A percentile compares a stretch with the other conserved stretches of the same genome.
These are phyloP conservation scores for Voacanga thouarsii DNA, from an alignment of 257 asterid genomes.

Conservation along the genomic window DNA sequence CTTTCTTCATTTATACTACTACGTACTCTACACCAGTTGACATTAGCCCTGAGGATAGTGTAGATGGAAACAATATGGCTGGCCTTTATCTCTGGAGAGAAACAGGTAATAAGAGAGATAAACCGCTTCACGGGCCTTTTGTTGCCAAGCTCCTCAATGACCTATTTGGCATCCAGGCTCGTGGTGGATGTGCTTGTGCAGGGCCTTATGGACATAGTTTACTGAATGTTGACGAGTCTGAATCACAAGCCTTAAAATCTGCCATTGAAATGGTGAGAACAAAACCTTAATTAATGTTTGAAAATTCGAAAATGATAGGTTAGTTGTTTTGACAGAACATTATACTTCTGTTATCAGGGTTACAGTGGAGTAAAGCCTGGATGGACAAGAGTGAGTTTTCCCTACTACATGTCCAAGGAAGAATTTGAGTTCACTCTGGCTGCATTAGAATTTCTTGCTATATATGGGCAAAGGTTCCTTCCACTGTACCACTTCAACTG, in stretches of 20 bases:
- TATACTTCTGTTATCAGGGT: constrained; percentile 34
- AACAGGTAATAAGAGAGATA: constrained; percentile 22
- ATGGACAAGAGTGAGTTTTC: constrained; percentile 80
- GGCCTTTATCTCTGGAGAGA: constrained; percentile 30
- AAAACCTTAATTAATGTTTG: too few species aligned
- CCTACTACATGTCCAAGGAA: constrained; percentile 53
- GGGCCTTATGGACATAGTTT: constrained; percentile 63
- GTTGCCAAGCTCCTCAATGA: constrained; percentile 70
- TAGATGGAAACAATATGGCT: not conserved
- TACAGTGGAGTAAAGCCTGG: constrained; percentile 66
- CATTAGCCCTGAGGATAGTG: not conserved
- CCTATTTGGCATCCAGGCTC: constrained; percentile 70
- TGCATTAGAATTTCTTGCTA: constrained; percentile 55
- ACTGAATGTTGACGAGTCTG: constrained; percentile 39
- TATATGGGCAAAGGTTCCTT: constrained; percentile 58
- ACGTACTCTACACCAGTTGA: constrained; percentile 7
- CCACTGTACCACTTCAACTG: constrained; percentile 51
- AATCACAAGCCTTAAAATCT: constrained; percentile 41
- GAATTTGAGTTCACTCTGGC: constrained; percentile 32
- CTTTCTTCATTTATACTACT: constrained; percentile 48
- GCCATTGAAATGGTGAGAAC: constrained; percentile 37
- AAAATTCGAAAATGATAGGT: too few species aligned
- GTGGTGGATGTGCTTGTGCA: constrained; percentile 83
- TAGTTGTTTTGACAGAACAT: not conserved
- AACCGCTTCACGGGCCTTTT: constrained; percentile 60